These are phyloP conservation scores for Suhomyces maxii DNA, from an alignment of 1,139 yeast species.

Conservation along the genomic window DNA sequence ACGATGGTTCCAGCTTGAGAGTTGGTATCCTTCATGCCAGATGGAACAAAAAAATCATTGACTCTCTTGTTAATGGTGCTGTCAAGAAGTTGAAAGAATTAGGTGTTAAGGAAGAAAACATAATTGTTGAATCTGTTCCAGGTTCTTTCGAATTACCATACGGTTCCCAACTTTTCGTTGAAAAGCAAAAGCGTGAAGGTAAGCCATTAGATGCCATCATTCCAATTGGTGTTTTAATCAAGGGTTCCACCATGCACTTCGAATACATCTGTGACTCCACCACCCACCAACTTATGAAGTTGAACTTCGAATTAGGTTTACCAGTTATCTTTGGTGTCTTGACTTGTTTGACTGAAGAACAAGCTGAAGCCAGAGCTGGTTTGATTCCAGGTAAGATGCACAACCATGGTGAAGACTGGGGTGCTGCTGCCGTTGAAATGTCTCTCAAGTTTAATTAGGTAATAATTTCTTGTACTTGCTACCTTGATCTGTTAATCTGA, in stretches of 20 bases:
- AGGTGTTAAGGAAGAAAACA: constrained; percentile 76
- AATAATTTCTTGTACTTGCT: neutral
- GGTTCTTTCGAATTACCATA: constrained; percentile 93
- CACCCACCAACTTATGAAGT: constrained; percentile 79
- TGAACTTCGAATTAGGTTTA: constrained; percentile 66
- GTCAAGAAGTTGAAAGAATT: constrained; percentile 54
- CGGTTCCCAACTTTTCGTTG: constrained; percentile 61
- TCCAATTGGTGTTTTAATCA: constrained; percentile 91
- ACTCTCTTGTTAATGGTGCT: constrained; percentile 80
- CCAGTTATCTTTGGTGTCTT: constrained; percentile 93
- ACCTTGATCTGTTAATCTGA: neutral
- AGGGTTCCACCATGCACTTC: constrained; percentile 97
- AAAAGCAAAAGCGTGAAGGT: constrained; percentile 44
- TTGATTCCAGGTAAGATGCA: constrained; percentile 71
- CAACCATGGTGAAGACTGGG: constrained; percentile 98
- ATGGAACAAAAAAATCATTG: constrained; percentile 82
- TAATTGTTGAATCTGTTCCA: constrained; percentile 81
- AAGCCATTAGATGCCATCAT: constrained; percentile 78
- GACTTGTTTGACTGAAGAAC: constrained; percentile 91
- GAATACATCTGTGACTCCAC: constrained; percentile 94
- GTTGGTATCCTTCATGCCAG: constrained; percentile 93
- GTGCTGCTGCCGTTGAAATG: constrained; percentile 99
- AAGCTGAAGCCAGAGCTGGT: constrained; percentile 95
- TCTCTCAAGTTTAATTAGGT: constrained; percentile 46
- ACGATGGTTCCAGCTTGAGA: constrained; percentile 67